phyloP scores from a whole-genome alignment of 2,329 filamentous ascomycete genomes.

The Xylariaceae sp. region DNA sequence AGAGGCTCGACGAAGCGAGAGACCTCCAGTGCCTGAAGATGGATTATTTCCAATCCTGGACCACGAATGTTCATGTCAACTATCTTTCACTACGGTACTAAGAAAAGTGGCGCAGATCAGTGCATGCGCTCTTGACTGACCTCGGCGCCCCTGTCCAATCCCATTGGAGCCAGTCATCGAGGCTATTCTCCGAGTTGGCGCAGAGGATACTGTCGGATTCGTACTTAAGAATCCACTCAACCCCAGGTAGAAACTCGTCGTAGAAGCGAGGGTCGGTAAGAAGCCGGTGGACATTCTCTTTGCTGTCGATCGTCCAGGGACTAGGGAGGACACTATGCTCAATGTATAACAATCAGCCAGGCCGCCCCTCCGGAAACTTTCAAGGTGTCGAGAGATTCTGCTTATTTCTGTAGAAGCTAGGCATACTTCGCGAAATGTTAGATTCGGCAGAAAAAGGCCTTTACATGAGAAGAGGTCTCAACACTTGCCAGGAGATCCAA shows the following conservation, averaged over 20 bases:
- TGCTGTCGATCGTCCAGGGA: conserved; percentile 45
- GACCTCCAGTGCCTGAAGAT: conserved; percentile 52
- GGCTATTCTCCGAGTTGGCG: conserved; percentile 48
- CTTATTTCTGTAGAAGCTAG: too few species aligned
- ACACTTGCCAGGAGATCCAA: conserved; percentile 42
- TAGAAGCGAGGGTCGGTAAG: conserved; percentile 54
- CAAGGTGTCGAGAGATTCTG: too few species aligned
- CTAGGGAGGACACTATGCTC: conserved; percentile 37
- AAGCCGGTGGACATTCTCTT: conserved; percentile 47
- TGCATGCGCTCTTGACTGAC: conserved; percentile 28
- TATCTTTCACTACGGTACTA: background rate
- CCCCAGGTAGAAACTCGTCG: conserved; percentile 46
- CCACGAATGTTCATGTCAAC: background rate
- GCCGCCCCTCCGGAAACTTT: too few species aligned
- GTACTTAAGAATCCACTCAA: conserved; percentile 55
- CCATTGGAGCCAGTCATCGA: conserved; percentile 55
- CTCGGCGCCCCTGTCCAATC: conserved; percentile 53
- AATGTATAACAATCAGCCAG: too few species aligned
- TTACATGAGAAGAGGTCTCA: too few species aligned
- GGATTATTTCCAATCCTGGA: conserved; percentile 38
- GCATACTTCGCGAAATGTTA: too few species aligned
- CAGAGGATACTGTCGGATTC: conserved; percentile 57
- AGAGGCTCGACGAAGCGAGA: conserved; percentile 52
- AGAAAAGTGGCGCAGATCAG: background rate
- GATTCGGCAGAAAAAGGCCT: too few species aligned